phyloP scores from a whole-genome alignment of 306 rosid species.

The Medicago lupulina region DNA sequence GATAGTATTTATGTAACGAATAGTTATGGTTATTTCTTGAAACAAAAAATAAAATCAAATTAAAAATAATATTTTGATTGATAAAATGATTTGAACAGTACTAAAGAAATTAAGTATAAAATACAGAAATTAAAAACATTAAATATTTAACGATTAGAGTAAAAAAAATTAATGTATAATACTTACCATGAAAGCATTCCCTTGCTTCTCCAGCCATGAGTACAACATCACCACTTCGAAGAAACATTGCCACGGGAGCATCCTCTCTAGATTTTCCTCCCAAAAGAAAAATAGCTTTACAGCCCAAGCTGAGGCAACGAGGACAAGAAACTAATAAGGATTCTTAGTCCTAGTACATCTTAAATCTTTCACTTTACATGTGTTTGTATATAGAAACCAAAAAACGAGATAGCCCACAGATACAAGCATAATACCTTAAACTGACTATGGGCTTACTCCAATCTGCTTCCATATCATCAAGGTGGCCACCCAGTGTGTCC shows the following conservation, averaged over 20 bases:
- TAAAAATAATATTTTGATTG: background rate
- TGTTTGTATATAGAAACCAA: slow-evolving; percentile 16
- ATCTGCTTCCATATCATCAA: slow-evolving; percentile 97
- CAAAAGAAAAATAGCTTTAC: slow-evolving; percentile 91
- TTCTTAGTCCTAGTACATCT: slow-evolving; percentile 10
- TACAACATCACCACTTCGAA: slow-evolving; percentile 93
- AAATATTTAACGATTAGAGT: background rate
- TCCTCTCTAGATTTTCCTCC: slow-evolving; percentile 92
- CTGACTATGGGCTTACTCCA: slow-evolving; percentile 93
- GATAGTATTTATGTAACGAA: background rate
- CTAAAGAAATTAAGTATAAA: background rate
- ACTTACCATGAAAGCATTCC: slow-evolving; percentile 89
- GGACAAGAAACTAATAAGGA: slow-evolving; percentile 36
- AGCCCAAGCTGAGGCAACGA: slow-evolving; percentile 71
- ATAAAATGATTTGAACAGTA: background rate
- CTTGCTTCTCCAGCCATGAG: slow-evolving; percentile 98
- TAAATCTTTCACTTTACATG: slow-evolving; percentile 7
- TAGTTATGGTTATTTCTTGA: slow-evolving; percentile 5
- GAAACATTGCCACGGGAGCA: slow-evolving; percentile 85
- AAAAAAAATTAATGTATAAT: background rate
- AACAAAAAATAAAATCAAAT: background rate
- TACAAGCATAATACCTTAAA: slow-evolving; percentile 64
- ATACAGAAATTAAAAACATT: background rate
- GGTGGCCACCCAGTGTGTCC: slow-evolving; percentile 92
- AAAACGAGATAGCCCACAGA: background rate